Evolutionary conservation across 2,329 filamentous ascomycete species (phyloP).

Genomic region (Xylaria sp.): DNA sequence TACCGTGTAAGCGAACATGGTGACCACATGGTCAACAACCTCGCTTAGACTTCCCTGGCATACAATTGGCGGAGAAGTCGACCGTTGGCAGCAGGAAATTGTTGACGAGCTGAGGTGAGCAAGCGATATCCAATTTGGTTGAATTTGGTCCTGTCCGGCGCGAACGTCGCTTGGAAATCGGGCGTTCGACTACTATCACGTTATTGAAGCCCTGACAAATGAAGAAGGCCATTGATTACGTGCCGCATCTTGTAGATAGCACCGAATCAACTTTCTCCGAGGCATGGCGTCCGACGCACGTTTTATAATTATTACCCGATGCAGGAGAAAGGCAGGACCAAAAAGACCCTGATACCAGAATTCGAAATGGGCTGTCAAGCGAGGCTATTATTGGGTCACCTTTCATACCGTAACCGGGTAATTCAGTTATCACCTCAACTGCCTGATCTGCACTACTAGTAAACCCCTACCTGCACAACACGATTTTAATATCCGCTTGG

Average conservation of each 20-base stretch:
- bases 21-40: conserved; percentile 17
- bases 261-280: neutral
- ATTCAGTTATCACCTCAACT: neutral
- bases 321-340: neutral
- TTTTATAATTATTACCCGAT: neutral
- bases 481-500: neutral
- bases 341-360: neutral
- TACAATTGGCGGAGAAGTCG: neutral
- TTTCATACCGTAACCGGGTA: neutral
- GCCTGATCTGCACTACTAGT: neutral
- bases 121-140: neutral
- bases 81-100: neutral
- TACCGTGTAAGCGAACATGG: conserved; percentile 26
- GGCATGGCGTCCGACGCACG: neutral
- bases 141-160: conserved; percentile 7
- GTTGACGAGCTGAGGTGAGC: neutral
- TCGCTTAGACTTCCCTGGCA: conserved; percentile 28
- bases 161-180: neutral
- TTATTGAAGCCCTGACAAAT: conserved; percentile 10
- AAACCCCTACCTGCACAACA: neutral
- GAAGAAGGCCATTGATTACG: neutral
- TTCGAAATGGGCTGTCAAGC: neutral
- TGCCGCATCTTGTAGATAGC: neutral
- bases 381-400: neutral
- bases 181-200: neutral